Evolutionary conservation across 2,329 filamentous ascomycete species (phyloP).

Genomic region (Ceratocystis ficicola): DNA sequence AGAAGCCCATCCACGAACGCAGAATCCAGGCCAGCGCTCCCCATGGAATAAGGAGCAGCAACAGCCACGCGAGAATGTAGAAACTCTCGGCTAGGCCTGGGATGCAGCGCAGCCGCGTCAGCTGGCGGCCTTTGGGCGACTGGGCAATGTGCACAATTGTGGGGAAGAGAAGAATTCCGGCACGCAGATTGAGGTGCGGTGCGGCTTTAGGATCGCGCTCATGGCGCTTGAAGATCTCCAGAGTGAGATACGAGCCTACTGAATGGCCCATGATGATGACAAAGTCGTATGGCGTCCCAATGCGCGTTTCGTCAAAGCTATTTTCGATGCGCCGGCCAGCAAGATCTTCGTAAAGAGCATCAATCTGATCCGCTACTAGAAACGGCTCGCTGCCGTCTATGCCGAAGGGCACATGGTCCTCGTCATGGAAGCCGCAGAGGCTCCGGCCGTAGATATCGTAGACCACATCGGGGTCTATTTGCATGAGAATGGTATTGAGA

Average conservation of each 20-base stretch:
- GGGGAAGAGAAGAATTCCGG: conserved; percentile 58
- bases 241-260: conserved; percentile 58
- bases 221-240: conserved; percentile 54
- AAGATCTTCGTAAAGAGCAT: conserved; percentile 33
- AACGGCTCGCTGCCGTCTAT: conserved; percentile 34
- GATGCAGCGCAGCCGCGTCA: conserved; percentile 30
- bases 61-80: conserved; percentile 32
- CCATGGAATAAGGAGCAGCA: conserved; percentile 35
- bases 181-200: conserved; percentile 34
- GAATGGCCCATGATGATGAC: conserved; percentile 63
- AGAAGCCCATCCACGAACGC: conserved; percentile 36
- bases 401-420: conserved; percentile 38
- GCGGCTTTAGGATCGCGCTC: conserved; percentile 30
- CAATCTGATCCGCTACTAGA: conserved; percentile 43
- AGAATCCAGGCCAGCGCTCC: conserved; percentile 35
- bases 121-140: conserved; percentile 46
- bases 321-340: conserved; percentile 27
- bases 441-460: conserved; percentile 48
- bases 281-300: conserved; percentile 38
- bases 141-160: conserved; percentile 59
- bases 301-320: conserved; percentile 25
- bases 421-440: conserved; percentile 46
- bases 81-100: conserved; percentile 34
- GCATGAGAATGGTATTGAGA: conserved; percentile 43
- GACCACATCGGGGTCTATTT: conserved; percentile 30